Evolutionary conservation across 2,329 filamentous ascomycete genomes (phyloP).

Genomic region (Fusarium dlaminii): DNA sequence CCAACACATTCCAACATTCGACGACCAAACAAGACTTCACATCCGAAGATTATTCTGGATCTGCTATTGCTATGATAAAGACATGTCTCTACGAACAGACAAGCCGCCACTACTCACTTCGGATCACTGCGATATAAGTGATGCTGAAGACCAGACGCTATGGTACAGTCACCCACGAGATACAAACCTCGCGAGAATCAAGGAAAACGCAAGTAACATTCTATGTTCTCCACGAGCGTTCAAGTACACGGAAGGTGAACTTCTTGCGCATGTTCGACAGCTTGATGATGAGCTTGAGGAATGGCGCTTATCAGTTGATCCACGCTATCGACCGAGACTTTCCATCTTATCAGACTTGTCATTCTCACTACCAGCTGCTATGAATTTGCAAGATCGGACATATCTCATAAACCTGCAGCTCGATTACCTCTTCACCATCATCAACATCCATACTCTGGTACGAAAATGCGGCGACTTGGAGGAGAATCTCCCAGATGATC

Average conservation of each 20-base stretch:
- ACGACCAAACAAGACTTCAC: conserved; percentile 4
- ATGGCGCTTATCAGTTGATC: conserved; percentile 43
- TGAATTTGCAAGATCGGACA: conserved; percentile 10
- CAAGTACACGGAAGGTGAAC: conserved; percentile 34
- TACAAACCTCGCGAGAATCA: conserved; percentile 24
- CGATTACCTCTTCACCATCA: conserved; percentile 32
- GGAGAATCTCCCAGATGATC: conserved; percentile 27
- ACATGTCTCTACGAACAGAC: conserved; percentile 9
- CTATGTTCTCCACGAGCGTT: conserved; percentile 24
- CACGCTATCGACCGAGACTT: conserved; percentile 22
- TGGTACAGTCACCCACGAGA: conserved; percentile 14
- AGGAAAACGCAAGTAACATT: conserved; percentile 23
- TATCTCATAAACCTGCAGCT: conserved; percentile 28
- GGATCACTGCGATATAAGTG: conserved; percentile 18
- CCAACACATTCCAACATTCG: conserved; percentile 19
- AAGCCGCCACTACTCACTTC: conserved; percentile 9
- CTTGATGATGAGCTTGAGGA: conserved; percentile 46
- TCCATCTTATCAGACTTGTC: conserved; percentile 19
- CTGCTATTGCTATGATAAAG: conserved; percentile 21
- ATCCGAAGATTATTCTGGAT: conserved; percentile 15
- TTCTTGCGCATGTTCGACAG: conserved; percentile 40
- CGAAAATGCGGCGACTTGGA: conserved; percentile 30
- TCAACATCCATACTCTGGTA: conserved; percentile 31
- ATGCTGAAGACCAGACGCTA: conserved; percentile 8
- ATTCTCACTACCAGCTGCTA: neutral